These are phyloP conservation scores for Fonsecaea pedrosoi DNA, from an alignment of 2,329 filamentous ascomycete genomes.

Conservation along the genomic window DNA sequence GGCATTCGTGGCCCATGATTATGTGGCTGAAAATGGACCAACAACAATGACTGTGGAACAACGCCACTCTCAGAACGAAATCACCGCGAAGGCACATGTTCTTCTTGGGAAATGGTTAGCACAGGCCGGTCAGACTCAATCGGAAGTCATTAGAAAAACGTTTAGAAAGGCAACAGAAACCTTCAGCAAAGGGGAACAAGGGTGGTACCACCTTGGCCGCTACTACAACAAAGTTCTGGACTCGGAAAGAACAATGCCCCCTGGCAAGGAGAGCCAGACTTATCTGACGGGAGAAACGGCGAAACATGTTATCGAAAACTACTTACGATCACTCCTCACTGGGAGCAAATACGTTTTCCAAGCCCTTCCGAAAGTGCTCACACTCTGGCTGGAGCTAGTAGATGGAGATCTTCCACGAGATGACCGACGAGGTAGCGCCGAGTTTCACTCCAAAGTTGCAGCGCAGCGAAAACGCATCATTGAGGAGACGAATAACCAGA, in stretches of 20 bases:
- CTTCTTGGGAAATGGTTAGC: slow-evolving; percentile 97
- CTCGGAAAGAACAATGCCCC: slow-evolving; percentile 78
- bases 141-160: slow-evolving; percentile 75
- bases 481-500: slow-evolving; percentile 71
- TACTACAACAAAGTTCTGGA: slow-evolving; percentile 97
- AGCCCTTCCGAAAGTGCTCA: slow-evolving; percentile 87
- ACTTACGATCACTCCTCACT: slow-evolving; percentile 81
- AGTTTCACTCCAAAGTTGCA: slow-evolving; percentile 56
- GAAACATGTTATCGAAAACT: slow-evolving; percentile 91
- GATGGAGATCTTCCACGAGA: slow-evolving; percentile 69
- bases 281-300: slow-evolving; percentile 82
- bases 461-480: slow-evolving; percentile 68
- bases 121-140: slow-evolving; percentile 89
- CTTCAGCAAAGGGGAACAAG: slow-evolving; percentile 80
- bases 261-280: slow-evolving; percentile 76
- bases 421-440: slow-evolving; percentile 55
- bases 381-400: slow-evolving; percentile 91
- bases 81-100: slow-evolving; percentile 73
- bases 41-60: slow-evolving; percentile 49
- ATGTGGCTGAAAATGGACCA: slow-evolving; percentile 46
- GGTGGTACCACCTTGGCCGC: slow-evolving; percentile 93
- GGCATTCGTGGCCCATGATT: slow-evolving; percentile 66
- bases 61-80: slow-evolving; percentile 59
- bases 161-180: slow-evolving; percentile 74
- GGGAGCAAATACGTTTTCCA: slow-evolving; percentile 97